Base-by-base conservation (phyloP, 257 asterid species). In the Capsicum pubescens region DNA sequence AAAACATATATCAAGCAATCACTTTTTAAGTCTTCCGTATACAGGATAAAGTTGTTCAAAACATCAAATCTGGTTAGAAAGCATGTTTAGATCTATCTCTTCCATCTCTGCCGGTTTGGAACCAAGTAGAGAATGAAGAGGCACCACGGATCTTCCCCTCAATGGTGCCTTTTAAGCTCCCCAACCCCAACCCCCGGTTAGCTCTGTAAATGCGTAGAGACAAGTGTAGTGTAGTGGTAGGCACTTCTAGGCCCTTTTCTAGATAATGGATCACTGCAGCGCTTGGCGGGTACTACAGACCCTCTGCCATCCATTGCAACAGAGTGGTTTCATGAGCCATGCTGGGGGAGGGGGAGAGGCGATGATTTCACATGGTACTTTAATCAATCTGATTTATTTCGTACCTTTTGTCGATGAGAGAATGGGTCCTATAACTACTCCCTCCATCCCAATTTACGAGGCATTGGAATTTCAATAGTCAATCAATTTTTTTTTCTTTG, bases 1-100 rank as follows among this genome's bases (percentile, higher is more conserved):
- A 19, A 71, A 71, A 46, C n/a, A 13, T 71, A 71, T 71, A 71
- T 17, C 79, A 71, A 71, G 58, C 79, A 71, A 67, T 35, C 74
- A 67, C n/a, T 67, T 14, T 14, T 6, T 6, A 16, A 71, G 36
- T n/a, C 39, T 48, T 17, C 52, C 79, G 57, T 2, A 44, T 35
- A 44, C 79, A 17, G 57, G 80, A 72, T 17, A 46, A 72, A 46
- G 58, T 46, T 46, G 35, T 46, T 71, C 80, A n/a, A 68, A 36
- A 67, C 10, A 36, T 46, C 36, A 72, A 46, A 72, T 11, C 71
- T 2, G 9, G 72, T 46, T 32, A 66, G 72, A 32, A 66, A 32
- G 46, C 17, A 66, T 32, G 72, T 66, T 26, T 66, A 6, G 72
- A 12, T 36, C 56, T 9, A 50, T 50, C 56, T 50, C 56, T 50